A percentile compares a stretch with the other conserved stretches of the same genome.
Evolutionary conservation across 192 early-diverging fungal genomes (phyloP).

Genomic region (Coemansia sp.): DNA sequence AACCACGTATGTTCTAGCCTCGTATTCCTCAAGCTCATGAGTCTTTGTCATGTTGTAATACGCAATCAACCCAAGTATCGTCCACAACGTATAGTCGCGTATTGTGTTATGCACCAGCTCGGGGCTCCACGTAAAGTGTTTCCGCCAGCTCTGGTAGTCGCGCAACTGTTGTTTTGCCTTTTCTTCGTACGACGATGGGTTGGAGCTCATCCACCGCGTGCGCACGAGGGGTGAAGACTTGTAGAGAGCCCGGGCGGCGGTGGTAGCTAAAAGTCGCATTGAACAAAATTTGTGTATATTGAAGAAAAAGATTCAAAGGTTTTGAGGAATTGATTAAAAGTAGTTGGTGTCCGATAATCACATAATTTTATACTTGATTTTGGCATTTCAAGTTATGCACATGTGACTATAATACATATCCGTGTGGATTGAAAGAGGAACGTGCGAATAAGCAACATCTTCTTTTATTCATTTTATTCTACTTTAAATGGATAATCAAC

Average conservation of each 20-base stretch:
- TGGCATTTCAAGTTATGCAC: too few species aligned
- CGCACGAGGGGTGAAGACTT: too few species aligned
- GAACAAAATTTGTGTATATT: too few species aligned
- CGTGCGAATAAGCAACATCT: too few species aligned
- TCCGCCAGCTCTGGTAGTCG: constrained; percentile 41
- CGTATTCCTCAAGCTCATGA: constrained; percentile 32
- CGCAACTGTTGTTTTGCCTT: constrained; percentile 35
- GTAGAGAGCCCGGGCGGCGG: too few species aligned
- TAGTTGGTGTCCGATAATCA: too few species aligned
- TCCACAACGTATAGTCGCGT: constrained; percentile 44
- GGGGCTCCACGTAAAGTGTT: constrained; percentile 41
- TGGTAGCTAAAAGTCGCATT: too few species aligned
- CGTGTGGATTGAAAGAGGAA: too few species aligned
- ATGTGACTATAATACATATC: too few species aligned
- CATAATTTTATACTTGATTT: too few species aligned
- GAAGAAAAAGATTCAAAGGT: too few species aligned
- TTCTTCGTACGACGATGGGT: constrained; percentile 26
- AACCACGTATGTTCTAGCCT: constrained; percentile 32
- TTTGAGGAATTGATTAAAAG: too few species aligned
- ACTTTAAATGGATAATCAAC: constrained; percentile 2
- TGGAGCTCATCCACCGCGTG: constrained; percentile 8
- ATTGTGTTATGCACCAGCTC: constrained; percentile 14
- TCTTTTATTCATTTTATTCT: constrained; percentile 12
- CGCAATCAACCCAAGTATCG: constrained; percentile 30
- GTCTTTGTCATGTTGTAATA: constrained; percentile 38